Percentiles rank a stretch among this genome's conserved stretches.
Conservation (phyloP, 306 rosid species). For the Amphicarpaea edgeworthii region DNA sequence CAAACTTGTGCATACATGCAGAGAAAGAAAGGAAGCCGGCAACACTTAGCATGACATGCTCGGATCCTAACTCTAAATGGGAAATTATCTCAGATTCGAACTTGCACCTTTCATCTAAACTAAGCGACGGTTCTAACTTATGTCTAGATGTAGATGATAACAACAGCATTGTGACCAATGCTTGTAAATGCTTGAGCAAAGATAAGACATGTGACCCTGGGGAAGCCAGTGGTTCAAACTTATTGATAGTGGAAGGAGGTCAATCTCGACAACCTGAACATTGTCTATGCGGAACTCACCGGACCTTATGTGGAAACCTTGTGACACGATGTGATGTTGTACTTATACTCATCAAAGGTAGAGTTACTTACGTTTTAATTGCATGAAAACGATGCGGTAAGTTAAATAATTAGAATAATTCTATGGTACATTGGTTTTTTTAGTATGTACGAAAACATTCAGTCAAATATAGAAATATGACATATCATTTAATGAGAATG, state of each 20-base stretch:
- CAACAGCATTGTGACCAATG: conserved; percentile 64
- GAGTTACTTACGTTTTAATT: no score
- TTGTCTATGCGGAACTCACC: conserved; percentile 42
- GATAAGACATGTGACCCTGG: conserved; percentile 71
- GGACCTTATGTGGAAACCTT: conserved; percentile 29
- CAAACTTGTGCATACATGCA: conserved; percentile 76
- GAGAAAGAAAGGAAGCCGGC: conserved; percentile 54
- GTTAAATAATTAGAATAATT: not conserved
- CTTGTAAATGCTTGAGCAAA: conserved; percentile 71
- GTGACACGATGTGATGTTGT: not conserved
- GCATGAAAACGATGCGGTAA: not conserved
- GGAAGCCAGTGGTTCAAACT: conserved; percentile 87
- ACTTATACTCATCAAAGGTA: not conserved
- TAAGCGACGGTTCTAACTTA: conserved; percentile 51
- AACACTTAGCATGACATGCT: conserved; percentile 57
- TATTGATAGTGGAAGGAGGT: conserved; percentile 60
- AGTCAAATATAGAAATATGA: not conserved
- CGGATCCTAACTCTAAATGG: conserved; percentile 61
- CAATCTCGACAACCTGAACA: conserved; percentile 12
- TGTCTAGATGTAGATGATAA: conserved; percentile 74
- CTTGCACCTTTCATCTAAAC: conserved; percentile 69
- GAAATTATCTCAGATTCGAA: conserved; percentile 72
- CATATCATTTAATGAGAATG: no score
- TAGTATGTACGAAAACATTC: no score
- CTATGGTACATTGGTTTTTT: no score